Conservation (phyloP, 441 rosid genomes). For the Eugenia klotzschiana region DNA sequence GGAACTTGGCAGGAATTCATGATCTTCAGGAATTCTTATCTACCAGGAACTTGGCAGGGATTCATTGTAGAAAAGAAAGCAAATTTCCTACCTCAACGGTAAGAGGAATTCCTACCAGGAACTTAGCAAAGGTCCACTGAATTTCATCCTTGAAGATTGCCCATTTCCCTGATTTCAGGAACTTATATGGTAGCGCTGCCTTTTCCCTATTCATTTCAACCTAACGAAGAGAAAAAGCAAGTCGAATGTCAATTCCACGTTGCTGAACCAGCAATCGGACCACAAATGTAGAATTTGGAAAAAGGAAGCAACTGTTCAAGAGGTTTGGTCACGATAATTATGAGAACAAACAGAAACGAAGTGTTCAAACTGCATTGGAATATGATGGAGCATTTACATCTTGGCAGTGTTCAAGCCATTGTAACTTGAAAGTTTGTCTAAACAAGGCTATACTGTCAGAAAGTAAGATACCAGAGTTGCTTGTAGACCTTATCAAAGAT, state of each 20-base stretch:
- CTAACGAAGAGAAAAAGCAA: slow-evolving; percentile 11
- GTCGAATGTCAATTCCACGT: background rate
- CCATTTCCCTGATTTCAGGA: slow-evolving; percentile 76
- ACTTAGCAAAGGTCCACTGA: slow-evolving; percentile 84
- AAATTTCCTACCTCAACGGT: no score
- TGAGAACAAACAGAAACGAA: background rate
- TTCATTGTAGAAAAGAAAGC: no score
- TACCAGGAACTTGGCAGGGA: no score
- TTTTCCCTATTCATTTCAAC: slow-evolving; percentile 67
- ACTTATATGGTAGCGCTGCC: slow-evolving; percentile 56
- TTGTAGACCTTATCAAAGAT: slow-evolving; percentile 52
- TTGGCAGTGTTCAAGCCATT: background rate
- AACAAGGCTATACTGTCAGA: background rate
- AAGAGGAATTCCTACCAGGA: slow-evolving; percentile 23
- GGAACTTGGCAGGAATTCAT: no score
- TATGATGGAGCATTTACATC: background rate
- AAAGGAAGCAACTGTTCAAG: background rate
- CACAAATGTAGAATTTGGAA: background rate
- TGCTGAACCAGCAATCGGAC: background rate
- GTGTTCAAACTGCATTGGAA: background rate
- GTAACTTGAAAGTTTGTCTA: background rate
- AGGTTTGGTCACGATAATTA: background rate
- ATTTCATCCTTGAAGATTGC: slow-evolving; percentile 75
- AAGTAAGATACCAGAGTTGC: background rate
- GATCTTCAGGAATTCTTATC: no score